These are phyloP conservation scores for Chimonanthus salicifolius DNA, from an alignment of 164 flowering plant species.

Conservation along the genomic window DNA sequence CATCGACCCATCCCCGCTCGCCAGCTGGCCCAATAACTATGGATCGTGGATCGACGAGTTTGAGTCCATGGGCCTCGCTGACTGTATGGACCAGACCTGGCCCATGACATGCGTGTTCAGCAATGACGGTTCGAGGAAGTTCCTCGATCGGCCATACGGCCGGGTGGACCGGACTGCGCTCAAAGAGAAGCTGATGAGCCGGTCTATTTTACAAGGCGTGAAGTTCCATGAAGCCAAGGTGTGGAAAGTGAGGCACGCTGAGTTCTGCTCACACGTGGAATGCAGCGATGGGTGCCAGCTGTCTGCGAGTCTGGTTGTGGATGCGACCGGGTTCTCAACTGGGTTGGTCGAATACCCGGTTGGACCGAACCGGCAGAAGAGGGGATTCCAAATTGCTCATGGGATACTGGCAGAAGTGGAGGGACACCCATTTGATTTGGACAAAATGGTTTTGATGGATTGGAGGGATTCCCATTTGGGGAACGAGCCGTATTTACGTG, in stretches of 20 bases:
- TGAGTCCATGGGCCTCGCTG: slow-evolving; percentile 40
- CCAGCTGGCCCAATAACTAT: slow-evolving; percentile 69
- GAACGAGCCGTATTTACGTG: slow-evolving; percentile 51
- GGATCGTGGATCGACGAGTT: slow-evolving; percentile 90
- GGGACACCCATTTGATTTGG: slow-evolving; percentile 62
- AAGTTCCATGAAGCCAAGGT: slow-evolving; percentile 61
- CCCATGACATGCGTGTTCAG: slow-evolving; percentile 43
- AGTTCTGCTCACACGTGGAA: slow-evolving; percentile 42
- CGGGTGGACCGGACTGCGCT: slow-evolving; percentile 44
- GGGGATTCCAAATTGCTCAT: slow-evolving; percentile 73
- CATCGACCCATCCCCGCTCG: slow-evolving; percentile 69
- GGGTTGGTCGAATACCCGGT: slow-evolving; percentile 38
- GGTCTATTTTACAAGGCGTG: slow-evolving; percentile 42
- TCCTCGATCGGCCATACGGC: slow-evolving; percentile 57
- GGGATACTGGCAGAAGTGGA: slow-evolving; percentile 72
- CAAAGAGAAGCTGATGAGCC: slow-evolving; percentile 38
- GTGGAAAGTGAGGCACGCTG: slow-evolving; percentile 49
- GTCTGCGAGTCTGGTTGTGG: slow-evolving; percentile 53
- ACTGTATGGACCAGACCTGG: slow-evolving; percentile 65
- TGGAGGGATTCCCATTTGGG: slow-evolving; percentile 76
- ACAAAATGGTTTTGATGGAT: slow-evolving; percentile 80
- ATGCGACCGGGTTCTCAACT: slow-evolving; percentile 66
- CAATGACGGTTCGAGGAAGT: slow-evolving; percentile 47
- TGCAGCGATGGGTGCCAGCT: slow-evolving; percentile 62
- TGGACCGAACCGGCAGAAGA: slow-evolving; percentile 33